Evolutionary conservation across 495 filamentous ascomycete species (phyloP), one percentile per base, ranked within the genome.

Genomic region (Pyrenula massariospora): DNA sequence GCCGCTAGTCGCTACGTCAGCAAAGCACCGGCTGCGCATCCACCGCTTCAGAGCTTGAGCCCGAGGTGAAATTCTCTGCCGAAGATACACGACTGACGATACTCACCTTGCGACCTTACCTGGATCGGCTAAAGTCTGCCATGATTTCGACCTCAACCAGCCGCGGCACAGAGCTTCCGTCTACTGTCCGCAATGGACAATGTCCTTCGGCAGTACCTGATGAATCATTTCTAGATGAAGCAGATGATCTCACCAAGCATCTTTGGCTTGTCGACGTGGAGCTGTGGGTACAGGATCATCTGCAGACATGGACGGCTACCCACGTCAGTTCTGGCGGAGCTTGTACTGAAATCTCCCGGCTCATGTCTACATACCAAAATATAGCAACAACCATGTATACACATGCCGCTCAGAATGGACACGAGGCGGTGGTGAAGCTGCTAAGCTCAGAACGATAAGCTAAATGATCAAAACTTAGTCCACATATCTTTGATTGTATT

Each of bases 281-380:
- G 58, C 47, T 52, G 0, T 83, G 78, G 78, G 71, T 80, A 12
- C 58, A 24, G 1, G 19, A 55, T 1, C 22, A 63, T 56, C 66
- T 78, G 2, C 52, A 62, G 12, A 31, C 12, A 0, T 81, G 76
- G 77, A 49, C 75, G 1, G 25, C 57, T 22, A 12, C 1, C 8
- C 61, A 75, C 25, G 25, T 66, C 1, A 25, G 50, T 5, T 56
- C 58, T n/a, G 52, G 60, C 15, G 31, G 57, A 22, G 65, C 67
- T 2, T 74, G 66, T 31, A 42, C 19, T 1, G 24, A 58, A 22
- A 58, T 79, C 2, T 56, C 50, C 20, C 19, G 47, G 0, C 50
- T 72, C 22, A 67, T 77, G n/a, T n/a, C n/a, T n/a, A n/a, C n/a
- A n/a, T n/a, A n/a, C n/a, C n/a, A n/a, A n/a, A n/a, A n/a, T n/a